A percentile compares a stretch with the other conserved stretches of the same genome.
These are phyloP conservation scores for Panellus pusillus DNA, from an alignment of 768 basidiomycete genomes.

Conservation along the genomic window DNA sequence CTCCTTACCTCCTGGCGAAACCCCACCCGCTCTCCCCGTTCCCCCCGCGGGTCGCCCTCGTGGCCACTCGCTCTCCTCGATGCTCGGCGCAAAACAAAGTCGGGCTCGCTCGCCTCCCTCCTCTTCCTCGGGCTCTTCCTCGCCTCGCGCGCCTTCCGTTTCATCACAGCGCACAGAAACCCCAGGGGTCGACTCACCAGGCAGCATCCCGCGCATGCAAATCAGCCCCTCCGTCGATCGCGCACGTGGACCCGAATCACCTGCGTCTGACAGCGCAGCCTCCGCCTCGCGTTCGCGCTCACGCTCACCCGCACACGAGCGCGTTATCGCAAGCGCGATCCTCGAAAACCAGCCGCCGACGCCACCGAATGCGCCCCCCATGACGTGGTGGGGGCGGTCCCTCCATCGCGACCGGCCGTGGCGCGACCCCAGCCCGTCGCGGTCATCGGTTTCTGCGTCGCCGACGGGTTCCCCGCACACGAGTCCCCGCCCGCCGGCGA, in stretches of 20 bases:
- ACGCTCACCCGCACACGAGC: slow-evolving; percentile 9
- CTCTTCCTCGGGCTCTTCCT: slow-evolving; percentile 2
- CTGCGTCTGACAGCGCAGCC: too few species aligned
- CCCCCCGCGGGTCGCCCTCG: slow-evolving; percentile 10
- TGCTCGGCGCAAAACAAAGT: background rate
- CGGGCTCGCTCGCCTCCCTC: background rate
- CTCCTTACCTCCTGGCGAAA: slow-evolving; percentile 6
- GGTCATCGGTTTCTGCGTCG: slow-evolving; percentile 10
- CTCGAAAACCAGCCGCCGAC: slow-evolving; percentile 18
- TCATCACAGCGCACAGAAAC: slow-evolving; percentile 9
- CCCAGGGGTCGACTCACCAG: background rate
- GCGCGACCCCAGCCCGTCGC: slow-evolving; percentile 9
- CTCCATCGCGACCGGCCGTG: slow-evolving; percentile 16
- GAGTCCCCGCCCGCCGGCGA: slow-evolving; percentile 1
- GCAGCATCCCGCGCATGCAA: background rate
- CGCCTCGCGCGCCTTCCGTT: slow-evolving; percentile 10
- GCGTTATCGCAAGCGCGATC: slow-evolving; percentile 16
- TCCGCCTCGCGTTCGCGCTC: slow-evolving; percentile 11
- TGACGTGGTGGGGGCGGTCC: slow-evolving; percentile 20
- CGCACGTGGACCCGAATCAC: slow-evolving; percentile 9
- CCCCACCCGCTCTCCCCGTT: slow-evolving; percentile 12
- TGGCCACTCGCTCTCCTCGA: slow-evolving; percentile 14
- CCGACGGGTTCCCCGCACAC: background rate
- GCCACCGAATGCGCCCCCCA: slow-evolving; percentile 18
- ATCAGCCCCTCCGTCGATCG: background rate